These are phyloP conservation scores for Pythium sp. DNA, from an alignment of 352 stramenopile genomes.

Conservation along the genomic window DNA sequence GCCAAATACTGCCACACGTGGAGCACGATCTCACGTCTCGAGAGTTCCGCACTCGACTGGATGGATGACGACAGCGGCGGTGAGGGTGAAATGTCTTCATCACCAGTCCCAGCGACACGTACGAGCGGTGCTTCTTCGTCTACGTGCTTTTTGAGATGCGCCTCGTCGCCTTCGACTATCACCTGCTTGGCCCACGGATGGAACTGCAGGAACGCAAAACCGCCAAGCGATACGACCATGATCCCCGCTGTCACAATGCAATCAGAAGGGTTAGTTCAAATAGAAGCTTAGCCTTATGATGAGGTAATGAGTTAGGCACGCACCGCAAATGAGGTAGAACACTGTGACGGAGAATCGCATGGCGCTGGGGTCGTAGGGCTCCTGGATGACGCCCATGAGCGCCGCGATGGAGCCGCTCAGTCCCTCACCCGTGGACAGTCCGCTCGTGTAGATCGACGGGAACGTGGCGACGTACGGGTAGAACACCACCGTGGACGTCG, in stretches of 20 bases:
- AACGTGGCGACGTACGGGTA: constrained; percentile 71
- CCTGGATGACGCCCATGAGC: constrained; percentile 55
- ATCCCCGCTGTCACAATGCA: constrained; percentile 28
- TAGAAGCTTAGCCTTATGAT: background rate
- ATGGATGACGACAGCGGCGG: background rate
- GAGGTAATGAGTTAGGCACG: background rate
- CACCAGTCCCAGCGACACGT: background rate
- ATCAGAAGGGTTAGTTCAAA: background rate
- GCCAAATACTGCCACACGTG: constrained; percentile 47
- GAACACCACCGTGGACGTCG: constrained; percentile 69
- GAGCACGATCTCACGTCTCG: constrained; percentile 24
- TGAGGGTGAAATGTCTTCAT: background rate
- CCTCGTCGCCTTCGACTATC: constrained; percentile 9
- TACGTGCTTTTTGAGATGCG: background rate
- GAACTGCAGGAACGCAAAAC: constrained; percentile 53
- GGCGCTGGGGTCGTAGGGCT: constrained; percentile 35
- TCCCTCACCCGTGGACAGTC: constrained; percentile 57
- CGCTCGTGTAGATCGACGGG: constrained; percentile 61
- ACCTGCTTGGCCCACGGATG: constrained; percentile 34
- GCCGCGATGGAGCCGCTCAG: constrained; percentile 62
- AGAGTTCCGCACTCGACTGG: constrained; percentile 14
- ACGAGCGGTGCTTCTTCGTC: constrained; percentile 34
- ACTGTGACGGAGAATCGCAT: constrained; percentile 56
- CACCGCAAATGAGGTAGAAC: constrained; percentile 66
- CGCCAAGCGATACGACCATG: constrained; percentile 48